These are phyloP conservation scores for Colletotrichum abscissum DNA, from an alignment of 2,329 filamentous ascomycete species.

Conservation along the genomic window DNA sequence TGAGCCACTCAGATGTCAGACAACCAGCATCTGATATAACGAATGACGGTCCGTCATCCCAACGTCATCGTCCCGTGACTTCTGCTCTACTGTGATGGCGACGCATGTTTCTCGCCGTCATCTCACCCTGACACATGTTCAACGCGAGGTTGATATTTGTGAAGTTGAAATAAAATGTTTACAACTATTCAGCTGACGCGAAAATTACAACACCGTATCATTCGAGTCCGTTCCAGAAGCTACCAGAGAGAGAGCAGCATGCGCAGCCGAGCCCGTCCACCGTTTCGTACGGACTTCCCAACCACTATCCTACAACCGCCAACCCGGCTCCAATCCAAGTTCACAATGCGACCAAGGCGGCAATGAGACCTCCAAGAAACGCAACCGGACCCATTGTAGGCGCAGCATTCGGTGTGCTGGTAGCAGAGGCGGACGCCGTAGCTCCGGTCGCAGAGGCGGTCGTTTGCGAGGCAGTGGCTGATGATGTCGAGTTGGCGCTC, in stretches of 20 bases:
- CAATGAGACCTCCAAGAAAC: conserved; percentile 31
- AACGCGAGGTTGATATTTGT: not conserved
- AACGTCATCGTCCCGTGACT: too few species aligned
- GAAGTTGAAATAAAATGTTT: not conserved
- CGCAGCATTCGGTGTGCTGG: conserved; percentile 23
- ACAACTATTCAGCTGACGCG: not conserved
- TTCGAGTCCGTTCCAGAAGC: not conserved
- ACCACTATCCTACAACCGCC: not conserved
- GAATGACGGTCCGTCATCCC: not conserved
- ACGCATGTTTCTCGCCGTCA: too few species aligned
- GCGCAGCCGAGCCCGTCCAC: not conserved
- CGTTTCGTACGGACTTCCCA: not conserved
- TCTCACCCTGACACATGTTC: not conserved
- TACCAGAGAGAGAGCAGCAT: not conserved
- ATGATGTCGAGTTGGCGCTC: conserved; percentile 18
- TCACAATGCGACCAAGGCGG: conserved; percentile 25
- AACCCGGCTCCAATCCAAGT: too few species aligned
- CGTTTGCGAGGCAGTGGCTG: conserved; percentile 8
- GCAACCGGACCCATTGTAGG: conserved; percentile 26
- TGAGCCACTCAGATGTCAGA: not conserved
- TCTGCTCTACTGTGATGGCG: not conserved
- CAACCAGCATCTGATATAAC: not conserved
- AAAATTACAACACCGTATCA: not conserved
- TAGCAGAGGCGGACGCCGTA: conserved; percentile 10
- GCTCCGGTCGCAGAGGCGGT: not conserved